Evolutionary conservation across 495 filamentous ascomycete species (phyloP).

Genomic region (Tetracladium setigerum): DNA sequence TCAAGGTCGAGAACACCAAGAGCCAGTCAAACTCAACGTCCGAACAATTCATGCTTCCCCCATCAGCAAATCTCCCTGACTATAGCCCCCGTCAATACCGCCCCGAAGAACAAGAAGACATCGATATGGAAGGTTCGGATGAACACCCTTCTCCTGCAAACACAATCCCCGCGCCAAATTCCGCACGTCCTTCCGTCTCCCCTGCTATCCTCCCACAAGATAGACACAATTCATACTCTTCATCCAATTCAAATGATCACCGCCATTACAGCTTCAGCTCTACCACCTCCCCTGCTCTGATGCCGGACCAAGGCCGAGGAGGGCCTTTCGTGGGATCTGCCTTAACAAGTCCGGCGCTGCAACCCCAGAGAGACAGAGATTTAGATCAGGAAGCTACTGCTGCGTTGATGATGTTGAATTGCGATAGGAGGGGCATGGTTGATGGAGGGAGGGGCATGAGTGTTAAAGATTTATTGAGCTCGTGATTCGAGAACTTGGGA

Average conservation of each 20-base stretch:
- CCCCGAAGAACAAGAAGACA: constrained; percentile 26
- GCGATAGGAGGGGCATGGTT: constrained; percentile 46
- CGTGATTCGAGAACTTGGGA: constrained; percentile 26
- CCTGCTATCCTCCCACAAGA: constrained; percentile 38
- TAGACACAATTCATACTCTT: constrained; percentile 39
- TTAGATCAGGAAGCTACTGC: constrained; percentile 74
- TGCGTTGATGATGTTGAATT: constrained; percentile 73
- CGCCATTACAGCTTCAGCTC: constrained; percentile 37
- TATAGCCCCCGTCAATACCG: constrained; percentile 13
- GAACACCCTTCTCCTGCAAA: constrained; percentile 13
- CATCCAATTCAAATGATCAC: constrained; percentile 33
- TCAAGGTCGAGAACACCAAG: constrained; percentile 54
- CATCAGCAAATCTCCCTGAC: constrained; percentile 15
- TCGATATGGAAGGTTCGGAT: constrained; percentile 35
- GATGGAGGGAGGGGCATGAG: constrained; percentile 51
- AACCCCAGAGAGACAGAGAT: constrained; percentile 34
- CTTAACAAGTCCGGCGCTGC: constrained; percentile 41
- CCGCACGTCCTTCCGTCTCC: constrained; percentile 38
- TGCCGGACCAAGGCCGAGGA: constrained; percentile 27
- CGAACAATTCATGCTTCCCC: constrained; percentile 18
- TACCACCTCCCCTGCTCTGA: constrained; percentile 39
- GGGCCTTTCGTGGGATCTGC: constrained; percentile 28
- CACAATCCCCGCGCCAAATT: constrained; percentile 16
- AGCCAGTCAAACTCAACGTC: constrained; percentile 21
- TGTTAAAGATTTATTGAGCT: constrained; percentile 70